phyloP scores from a whole-genome alignment of 768 basidiomycete species.

The Mycena metata region DNA sequence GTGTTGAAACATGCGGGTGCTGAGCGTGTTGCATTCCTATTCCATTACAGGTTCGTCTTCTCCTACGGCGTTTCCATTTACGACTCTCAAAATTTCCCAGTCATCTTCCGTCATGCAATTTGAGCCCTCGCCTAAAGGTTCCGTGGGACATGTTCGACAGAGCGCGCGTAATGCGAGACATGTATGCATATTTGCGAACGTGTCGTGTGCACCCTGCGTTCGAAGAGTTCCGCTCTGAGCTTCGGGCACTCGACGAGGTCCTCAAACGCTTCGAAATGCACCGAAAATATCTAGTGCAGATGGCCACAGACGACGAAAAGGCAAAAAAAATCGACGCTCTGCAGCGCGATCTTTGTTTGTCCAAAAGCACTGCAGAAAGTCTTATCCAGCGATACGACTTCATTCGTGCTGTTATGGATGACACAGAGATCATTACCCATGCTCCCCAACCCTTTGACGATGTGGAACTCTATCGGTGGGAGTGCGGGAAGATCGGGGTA shows the following conservation, averaged over 20 bases:
- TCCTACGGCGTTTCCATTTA: too few species aligned
- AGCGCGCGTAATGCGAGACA: constrained; percentile 30
- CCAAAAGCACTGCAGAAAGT: constrained; percentile 19
- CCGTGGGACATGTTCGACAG: constrained; percentile 24
- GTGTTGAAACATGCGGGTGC: constrained; percentile 11
- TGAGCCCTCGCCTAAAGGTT: constrained; percentile 30
- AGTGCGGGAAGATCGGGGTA: constrained; percentile 34
- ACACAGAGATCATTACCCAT: constrained; percentile 17
- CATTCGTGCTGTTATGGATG: constrained; percentile 26
- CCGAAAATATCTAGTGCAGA: constrained; percentile 28
- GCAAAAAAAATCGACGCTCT: constrained; percentile 21
- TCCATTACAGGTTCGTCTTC: constrained; percentile 37
- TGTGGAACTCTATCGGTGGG: constrained; percentile 18
- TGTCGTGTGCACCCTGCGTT: constrained; percentile 36
- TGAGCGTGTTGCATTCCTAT: constrained; percentile 31
- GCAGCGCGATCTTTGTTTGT: constrained; percentile 20
- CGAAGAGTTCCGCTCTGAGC: constrained; percentile 7
- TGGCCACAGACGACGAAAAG: constrained; percentile 7
- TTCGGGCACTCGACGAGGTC: constrained; percentile 21
- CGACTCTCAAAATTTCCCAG: constrained; percentile 2
- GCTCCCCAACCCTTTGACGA: not conserved
- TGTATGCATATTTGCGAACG: constrained; percentile 28
- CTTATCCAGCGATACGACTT: constrained; percentile 35
- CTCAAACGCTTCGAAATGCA: constrained; percentile 30
- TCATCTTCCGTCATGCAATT: constrained; percentile 14